Conservation (phyloP, 495 filamentous ascomycete species). For the Penicillium riverlandense region DNA sequence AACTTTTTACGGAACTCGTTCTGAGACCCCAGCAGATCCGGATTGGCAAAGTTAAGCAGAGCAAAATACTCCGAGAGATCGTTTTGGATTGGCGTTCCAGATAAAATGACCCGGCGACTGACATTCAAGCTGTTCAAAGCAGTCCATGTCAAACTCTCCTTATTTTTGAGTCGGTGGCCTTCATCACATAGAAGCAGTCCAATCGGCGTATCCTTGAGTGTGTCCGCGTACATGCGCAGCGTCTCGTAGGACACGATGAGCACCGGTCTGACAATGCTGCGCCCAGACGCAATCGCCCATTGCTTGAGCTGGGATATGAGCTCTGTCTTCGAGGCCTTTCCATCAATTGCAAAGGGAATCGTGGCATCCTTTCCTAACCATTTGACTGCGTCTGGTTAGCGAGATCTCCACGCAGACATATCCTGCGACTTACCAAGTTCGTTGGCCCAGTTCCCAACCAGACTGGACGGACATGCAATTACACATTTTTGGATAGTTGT, state of each 20-base stretch:
- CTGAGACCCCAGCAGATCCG: constrained; percentile 79
- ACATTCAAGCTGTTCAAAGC: constrained; percentile 89
- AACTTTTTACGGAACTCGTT: constrained; percentile 92
- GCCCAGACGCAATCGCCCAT: constrained; percentile 86
- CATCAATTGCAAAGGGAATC: constrained; percentile 92
- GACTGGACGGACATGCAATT: constrained; percentile 94
- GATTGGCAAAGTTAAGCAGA: constrained; percentile 94
- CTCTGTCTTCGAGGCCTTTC: constrained; percentile 92
- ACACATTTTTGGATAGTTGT: constrained; percentile 94
- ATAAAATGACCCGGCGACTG: constrained; percentile 84
- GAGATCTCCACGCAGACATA: not conserved
- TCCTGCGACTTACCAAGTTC: constrained; percentile 47
- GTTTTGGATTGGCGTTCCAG: constrained; percentile 96
- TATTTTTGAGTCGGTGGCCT: constrained; percentile 97
- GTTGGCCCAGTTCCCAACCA: constrained; percentile 98
- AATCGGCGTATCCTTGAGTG: constrained; percentile 78
- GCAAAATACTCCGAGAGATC: constrained; percentile 97
- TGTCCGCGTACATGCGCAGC: constrained; percentile 81
- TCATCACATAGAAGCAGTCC: constrained; percentile 97
- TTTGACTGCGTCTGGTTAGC: constrained; percentile 51
- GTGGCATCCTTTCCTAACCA: constrained; percentile 92
- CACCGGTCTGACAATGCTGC: constrained; percentile 87
- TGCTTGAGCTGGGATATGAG: constrained; percentile 83
- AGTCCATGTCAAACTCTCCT: constrained; percentile 88
- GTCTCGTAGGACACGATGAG: constrained; percentile 99